These are phyloP conservation scores for Colletotrichum filicis DNA, from an alignment of 2,329 filamentous ascomycete species.

Conservation along the genomic window DNA sequence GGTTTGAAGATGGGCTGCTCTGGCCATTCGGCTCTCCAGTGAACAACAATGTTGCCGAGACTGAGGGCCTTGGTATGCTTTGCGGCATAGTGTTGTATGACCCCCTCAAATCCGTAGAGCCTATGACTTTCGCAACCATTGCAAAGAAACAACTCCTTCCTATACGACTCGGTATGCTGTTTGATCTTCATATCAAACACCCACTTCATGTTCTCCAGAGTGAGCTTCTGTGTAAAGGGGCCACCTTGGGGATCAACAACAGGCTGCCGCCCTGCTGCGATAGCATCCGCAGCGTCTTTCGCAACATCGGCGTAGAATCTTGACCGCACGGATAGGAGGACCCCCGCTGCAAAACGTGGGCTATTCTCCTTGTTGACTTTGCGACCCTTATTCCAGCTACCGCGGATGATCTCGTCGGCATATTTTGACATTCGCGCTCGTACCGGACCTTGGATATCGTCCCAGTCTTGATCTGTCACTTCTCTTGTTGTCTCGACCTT, in stretches of 20 bases:
- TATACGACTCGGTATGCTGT: conserved; percentile 71
- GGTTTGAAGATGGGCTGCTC: conserved; percentile 77
- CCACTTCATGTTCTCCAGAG: conserved; percentile 89
- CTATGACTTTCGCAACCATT: conserved; percentile 75
- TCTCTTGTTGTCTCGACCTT: conserved; percentile 52
- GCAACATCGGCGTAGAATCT: conserved; percentile 72
- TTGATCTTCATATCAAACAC: conserved; percentile 83
- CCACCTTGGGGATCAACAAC: conserved; percentile 61
- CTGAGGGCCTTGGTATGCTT: conserved; percentile 81
- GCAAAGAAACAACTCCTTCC: conserved; percentile 82
- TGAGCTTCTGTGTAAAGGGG: conserved; percentile 70
- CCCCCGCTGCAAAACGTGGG: conserved; percentile 76
- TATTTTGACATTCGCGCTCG: conserved; percentile 72
- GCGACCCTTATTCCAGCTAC: conserved; percentile 72
- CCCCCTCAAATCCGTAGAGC: conserved; percentile 79
- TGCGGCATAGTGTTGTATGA: conserved; percentile 85
- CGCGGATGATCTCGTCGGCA: conserved; percentile 76
- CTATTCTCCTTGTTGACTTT: conserved; percentile 72
- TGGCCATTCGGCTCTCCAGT: conserved; percentile 87
- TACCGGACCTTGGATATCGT: conserved; percentile 75
- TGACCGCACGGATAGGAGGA: conserved; percentile 74
- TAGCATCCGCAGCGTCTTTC: conserved; percentile 60
- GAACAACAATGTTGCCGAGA: conserved; percentile 76
- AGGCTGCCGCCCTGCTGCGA: conserved; percentile 56
- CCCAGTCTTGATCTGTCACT: conserved; percentile 75